A percentile compares a stretch with the other conserved stretches of the same genome.
These are phyloP conservation scores for Boletus patriciae DNA, from an alignment of 768 basidiomycete species.

Conservation along the genomic window DNA sequence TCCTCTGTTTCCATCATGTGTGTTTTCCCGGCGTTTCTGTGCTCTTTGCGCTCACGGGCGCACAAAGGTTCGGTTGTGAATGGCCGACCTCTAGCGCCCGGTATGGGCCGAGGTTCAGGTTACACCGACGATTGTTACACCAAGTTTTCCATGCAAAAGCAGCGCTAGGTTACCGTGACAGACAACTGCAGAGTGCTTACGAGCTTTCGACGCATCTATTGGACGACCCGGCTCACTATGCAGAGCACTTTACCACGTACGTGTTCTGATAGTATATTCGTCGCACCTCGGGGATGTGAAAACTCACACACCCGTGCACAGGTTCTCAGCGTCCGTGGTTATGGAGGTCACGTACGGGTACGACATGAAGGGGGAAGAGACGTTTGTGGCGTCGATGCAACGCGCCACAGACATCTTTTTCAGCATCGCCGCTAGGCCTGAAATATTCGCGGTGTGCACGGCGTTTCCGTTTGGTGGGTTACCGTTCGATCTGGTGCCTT, in stretches of 20 bases:
- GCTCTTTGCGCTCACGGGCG: no score
- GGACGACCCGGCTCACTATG: constrained; percentile 6
- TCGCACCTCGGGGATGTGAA: neutral
- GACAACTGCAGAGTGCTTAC: constrained; percentile 15
- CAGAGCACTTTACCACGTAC: neutral
- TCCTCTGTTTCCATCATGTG: neutral
- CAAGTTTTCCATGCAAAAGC: constrained; percentile 17
- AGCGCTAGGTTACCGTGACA: constrained; percentile 11
- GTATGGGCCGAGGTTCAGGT: constrained; percentile 25
- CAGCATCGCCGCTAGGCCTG: neutral
- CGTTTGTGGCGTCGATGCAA: constrained; percentile 10
- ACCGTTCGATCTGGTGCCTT: neutral
- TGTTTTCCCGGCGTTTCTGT: no score
- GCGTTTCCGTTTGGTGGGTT: constrained; percentile 20
- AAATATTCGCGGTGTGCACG: constrained; percentile 3
- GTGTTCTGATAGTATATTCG: no score
- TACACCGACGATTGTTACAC: constrained; percentile 23
- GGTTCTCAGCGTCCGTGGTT: constrained; percentile 1
- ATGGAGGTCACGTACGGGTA: constrained; percentile 22
- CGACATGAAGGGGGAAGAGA: constrained; percentile 4
- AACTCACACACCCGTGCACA: neutral
- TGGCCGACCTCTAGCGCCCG: neutral
- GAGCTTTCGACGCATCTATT: constrained; percentile 10
- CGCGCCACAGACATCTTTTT: constrained; percentile 6
- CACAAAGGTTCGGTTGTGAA: no score